Percentiles rank a stretch among this genome's conserved stretches.
These are phyloP conservation scores for Colletotrichum sansevieriae DNA, from an alignment of 2,329 filamentous ascomycete species.

Conservation along the genomic window DNA sequence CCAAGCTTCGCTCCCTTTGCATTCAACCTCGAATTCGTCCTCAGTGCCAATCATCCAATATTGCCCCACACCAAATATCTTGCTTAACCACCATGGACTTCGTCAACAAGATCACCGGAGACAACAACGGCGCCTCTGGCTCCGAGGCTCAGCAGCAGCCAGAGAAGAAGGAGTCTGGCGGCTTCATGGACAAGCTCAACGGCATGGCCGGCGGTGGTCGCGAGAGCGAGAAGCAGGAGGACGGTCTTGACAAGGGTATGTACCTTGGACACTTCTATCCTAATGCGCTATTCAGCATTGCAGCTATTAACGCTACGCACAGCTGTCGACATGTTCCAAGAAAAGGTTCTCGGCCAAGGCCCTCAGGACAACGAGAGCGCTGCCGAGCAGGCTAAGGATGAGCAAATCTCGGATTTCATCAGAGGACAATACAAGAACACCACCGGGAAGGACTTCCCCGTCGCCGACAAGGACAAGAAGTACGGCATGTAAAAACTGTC, in stretches of 20 bases:
- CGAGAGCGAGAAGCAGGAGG: constrained; percentile 85
- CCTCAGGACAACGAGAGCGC: constrained; percentile 79
- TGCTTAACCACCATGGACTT: constrained; percentile 62
- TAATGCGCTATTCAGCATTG: too few species aligned
- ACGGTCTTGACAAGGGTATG: constrained; percentile 83
- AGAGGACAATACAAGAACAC: constrained; percentile 71
- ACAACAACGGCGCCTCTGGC: constrained; percentile 45
- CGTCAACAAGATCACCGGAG: constrained; percentile 64
- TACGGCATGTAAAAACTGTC: constrained; percentile 25
- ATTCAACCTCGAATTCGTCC: neutral
- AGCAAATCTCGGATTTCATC: constrained; percentile 81
- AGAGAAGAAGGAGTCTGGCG: constrained; percentile 58
- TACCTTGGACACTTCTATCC: neutral
- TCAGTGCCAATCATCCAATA: neutral
- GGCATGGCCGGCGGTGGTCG: constrained; percentile 77
- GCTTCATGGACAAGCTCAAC: constrained; percentile 79
- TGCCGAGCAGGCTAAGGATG: constrained; percentile 86
- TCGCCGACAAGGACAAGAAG: constrained; percentile 68
- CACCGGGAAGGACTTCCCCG: constrained; percentile 77
- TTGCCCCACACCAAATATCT: neutral
- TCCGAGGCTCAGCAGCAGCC: constrained; percentile 48
- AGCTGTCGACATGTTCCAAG: constrained; percentile 84
- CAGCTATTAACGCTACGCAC: constrained; percentile 15
- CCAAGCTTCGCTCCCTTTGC: neutral
- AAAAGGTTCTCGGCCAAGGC: constrained; percentile 78